These are phyloP conservation scores for Hemileia vastatrix DNA, from an alignment of 1,284 basidiomycete species.

Conservation along the genomic window DNA sequence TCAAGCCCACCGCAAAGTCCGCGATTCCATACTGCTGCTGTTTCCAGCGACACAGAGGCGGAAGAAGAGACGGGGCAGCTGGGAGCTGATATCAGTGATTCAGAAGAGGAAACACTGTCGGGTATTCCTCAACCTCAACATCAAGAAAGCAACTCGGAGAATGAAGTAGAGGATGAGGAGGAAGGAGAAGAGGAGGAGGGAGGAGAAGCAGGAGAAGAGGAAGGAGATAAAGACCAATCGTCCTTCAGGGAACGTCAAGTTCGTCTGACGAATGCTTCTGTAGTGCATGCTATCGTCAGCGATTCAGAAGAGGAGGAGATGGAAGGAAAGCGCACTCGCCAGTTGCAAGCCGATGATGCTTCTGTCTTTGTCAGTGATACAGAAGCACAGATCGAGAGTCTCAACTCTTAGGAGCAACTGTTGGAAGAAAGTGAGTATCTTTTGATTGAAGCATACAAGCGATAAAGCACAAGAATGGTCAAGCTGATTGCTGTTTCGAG, in stretches of 20 bases:
- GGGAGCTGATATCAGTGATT: neutral
- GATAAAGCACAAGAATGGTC: no score
- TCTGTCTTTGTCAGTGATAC: neutral
- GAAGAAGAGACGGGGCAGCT: neutral
- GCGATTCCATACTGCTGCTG: no score
- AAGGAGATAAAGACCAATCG: neutral
- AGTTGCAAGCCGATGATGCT: neutral
- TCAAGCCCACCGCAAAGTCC: no score
- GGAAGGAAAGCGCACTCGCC: neutral
- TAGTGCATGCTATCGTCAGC: neutral
- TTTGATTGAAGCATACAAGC: neutral
- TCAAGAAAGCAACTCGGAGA: neutral
- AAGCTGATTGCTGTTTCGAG: no score
- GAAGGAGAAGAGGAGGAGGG: neutral
- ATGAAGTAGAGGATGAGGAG: neutral
- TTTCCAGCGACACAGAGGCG: no score
- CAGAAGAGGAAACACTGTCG: neutral
- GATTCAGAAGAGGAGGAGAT: neutral
- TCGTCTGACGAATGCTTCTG: neutral
- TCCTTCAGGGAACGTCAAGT: neutral
- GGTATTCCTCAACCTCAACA: neutral
- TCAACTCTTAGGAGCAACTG: neutral
- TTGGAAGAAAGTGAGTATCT: neutral
- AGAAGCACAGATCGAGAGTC: neutral
- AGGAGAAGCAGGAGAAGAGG: no score